These are phyloP conservation scores for Salix arbutifolia DNA, from an alignment of 345 rosid genomes.

Conservation along the genomic window DNA sequence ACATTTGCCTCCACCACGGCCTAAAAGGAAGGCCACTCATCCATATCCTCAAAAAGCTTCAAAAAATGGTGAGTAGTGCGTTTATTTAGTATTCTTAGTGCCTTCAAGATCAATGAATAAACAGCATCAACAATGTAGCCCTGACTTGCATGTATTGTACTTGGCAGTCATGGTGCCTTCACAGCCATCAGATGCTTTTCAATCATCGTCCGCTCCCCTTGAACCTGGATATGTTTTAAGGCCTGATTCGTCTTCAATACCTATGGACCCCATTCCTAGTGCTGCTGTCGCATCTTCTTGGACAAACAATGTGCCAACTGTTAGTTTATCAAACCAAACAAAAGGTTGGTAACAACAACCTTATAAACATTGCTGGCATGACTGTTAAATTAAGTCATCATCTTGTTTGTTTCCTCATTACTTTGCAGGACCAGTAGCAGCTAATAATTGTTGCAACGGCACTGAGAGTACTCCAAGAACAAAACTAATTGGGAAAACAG, in stretches of 20 bases:
- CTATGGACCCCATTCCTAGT: conserved; percentile 32
- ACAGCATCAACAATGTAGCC: not conserved
- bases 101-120: conserved; percentile 14
- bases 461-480: conserved; percentile 42
- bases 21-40: conserved; percentile 86
- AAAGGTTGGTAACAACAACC: conserved; percentile 35
- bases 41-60: conserved; percentile 94
- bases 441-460: conserved; percentile 36
- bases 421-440: conserved; percentile 20
- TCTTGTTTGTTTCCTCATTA: not conserved
- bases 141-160: not conserved
- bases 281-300: conserved; percentile 50
- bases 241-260: conserved; percentile 45
- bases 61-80: conserved; percentile 43
- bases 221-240: conserved; percentile 41
- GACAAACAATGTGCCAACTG: conserved; percentile 35
- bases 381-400: not conserved
- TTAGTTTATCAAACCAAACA: conserved; percentile 27
- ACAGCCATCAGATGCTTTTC: conserved; percentile 40
- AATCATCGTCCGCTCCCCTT: conserved; percentile 42
- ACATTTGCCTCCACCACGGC: conserved; percentile 94
- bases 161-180: conserved; percentile 43
- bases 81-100: not conserved
- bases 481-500: conserved; percentile 25
- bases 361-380: not conserved